phyloP scores from a whole-genome alignment of 2,329 filamentous ascomycete genomes.

The Fusarium torreyae region DNA sequence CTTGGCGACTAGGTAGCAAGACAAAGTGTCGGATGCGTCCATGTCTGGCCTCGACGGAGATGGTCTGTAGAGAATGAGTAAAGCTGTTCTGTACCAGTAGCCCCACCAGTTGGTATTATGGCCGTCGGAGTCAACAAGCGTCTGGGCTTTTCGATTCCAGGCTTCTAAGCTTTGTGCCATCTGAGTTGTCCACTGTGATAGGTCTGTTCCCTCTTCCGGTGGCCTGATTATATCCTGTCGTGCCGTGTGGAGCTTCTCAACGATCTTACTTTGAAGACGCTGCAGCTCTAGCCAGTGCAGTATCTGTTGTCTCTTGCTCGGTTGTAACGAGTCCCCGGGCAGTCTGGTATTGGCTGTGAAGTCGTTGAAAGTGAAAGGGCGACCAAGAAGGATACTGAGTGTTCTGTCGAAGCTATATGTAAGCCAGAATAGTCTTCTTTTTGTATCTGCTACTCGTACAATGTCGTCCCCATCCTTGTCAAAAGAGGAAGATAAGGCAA shows the following conservation, averaged over 20 bases:
- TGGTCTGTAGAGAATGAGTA: slow-evolving; percentile 24
- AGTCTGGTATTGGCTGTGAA: slow-evolving; percentile 1
- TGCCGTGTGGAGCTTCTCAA: background rate
- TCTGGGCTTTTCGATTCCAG: slow-evolving; percentile 5
- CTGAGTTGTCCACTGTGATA: background rate
- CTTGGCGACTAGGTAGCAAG: slow-evolving; percentile 13
- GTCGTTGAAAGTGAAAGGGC: slow-evolving; percentile 21
- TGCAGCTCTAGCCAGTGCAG: slow-evolving; percentile 25
- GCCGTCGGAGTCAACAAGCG: background rate
- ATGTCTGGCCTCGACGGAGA: background rate
- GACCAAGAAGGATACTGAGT: slow-evolving; percentile 12
- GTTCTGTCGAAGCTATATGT: slow-evolving; percentile 17
- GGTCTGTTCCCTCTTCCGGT: accelerated
- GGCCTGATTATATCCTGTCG: accelerated
- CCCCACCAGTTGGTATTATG: slow-evolving; percentile 24
- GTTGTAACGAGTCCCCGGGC: background rate
- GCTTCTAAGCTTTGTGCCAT: background rate
- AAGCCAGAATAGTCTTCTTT: slow-evolving; percentile 21
- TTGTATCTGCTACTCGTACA: background rate
- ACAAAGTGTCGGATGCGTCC: background rate
- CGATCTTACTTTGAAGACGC: slow-evolving; percentile 9
- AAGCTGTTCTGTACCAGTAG: slow-evolving; percentile 17
- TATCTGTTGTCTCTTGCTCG: background rate
- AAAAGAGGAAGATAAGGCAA: background rate
- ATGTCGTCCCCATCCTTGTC: background rate